phyloP scores from a whole-genome alignment of 1,284 basidiomycete genomes.

The Pseudozyma pruni region DNA sequence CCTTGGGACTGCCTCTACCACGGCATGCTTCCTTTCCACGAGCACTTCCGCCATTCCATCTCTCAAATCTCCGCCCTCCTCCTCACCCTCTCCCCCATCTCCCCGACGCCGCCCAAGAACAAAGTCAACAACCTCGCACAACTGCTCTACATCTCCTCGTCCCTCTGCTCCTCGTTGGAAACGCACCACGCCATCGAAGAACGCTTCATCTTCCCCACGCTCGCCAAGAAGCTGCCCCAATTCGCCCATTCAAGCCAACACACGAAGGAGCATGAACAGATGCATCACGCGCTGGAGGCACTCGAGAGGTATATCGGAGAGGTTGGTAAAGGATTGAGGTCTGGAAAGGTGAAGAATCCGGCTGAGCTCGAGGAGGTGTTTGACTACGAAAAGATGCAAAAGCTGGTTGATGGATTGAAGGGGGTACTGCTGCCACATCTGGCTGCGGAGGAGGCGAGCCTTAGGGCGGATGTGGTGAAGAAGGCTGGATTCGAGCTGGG shows the following conservation, averaged over 20 bases:
- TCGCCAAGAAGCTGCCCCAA: conserved; percentile 54
- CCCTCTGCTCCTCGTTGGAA: conserved; percentile 43
- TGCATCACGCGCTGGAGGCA: conserved; percentile 36
- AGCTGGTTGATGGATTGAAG: conserved; percentile 23
- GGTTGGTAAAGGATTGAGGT: conserved; percentile 6
- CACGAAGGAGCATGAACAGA: conserved; percentile 45
- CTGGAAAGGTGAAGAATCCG: conserved; percentile 18
- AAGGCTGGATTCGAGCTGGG: conserved; percentile 42
- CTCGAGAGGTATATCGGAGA: conserved; percentile 30
- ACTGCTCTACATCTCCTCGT: conserved; percentile 24
- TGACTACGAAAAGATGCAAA: conserved; percentile 33
- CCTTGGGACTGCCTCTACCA: conserved; percentile 47
- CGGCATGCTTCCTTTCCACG: conserved; percentile 56
- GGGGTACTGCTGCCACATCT: conserved; percentile 50
- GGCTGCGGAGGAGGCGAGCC: conserved; percentile 50
- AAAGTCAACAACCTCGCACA: conserved; percentile 19
- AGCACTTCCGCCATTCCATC: conserved; percentile 40
- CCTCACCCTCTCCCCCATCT: conserved; percentile 4
- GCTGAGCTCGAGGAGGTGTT: conserved; percentile 27
- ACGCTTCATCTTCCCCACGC: conserved; percentile 55
- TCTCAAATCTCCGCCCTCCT: conserved; percentile 36
- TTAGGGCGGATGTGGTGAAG: conserved; percentile 41
- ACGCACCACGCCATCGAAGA: conserved; percentile 63
- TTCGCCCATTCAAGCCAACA: conserved; percentile 48
- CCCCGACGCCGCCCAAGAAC: conserved; percentile 7